phyloP scores from a whole-genome alignment of 1,284 basidiomycete genomes.

The Leccinum pachyderme region DNA sequence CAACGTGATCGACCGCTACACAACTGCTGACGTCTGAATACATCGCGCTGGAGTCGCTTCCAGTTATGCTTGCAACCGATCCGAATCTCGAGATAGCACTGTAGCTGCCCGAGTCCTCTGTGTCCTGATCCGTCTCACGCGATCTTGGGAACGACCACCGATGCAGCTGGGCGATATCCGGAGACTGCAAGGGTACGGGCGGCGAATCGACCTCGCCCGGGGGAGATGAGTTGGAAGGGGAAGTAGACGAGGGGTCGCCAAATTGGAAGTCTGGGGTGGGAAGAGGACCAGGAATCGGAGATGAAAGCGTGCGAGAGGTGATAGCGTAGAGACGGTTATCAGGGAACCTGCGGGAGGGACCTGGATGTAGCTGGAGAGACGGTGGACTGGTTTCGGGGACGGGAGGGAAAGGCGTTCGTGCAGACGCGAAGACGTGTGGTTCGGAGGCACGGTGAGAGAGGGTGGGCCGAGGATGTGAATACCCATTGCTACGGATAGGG shows the following conservation, averaged over 20 bases:
- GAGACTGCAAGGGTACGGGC: conserved; percentile 22
- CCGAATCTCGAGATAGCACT: conserved; percentile 52
- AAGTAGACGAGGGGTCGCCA: conserved; percentile 50
- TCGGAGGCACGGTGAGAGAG: conserved; percentile 47
- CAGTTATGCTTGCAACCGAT: conserved; percentile 56
- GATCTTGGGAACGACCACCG: conserved; percentile 31
- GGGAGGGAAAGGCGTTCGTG: conserved; percentile 33
- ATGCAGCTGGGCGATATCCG: conserved; percentile 27
- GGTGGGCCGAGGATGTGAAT: conserved; percentile 30
- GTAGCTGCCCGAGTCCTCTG: conserved; percentile 47
- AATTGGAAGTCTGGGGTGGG: conserved; percentile 68
- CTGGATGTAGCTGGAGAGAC: conserved; percentile 9
- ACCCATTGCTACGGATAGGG: conserved; percentile 22
- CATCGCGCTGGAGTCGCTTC: conserved; percentile 57
- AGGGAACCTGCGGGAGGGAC: conserved; percentile 33
- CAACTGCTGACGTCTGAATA: conserved; percentile 50
- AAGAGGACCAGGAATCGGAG: conserved; percentile 67
- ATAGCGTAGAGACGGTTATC: conserved; percentile 48
- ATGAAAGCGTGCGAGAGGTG: conserved; percentile 47
- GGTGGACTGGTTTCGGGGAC: conserved; percentile 24
- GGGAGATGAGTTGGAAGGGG: conserved; percentile 43
- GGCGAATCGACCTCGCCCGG: conserved; percentile 50
- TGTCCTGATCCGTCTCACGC: conserved; percentile 46
- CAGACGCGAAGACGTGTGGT: conserved; percentile 32
- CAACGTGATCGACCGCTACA: conserved; percentile 34